phyloP scores from a whole-genome alignment of 371 early-diverging fungal genomes.

The Zychaea mexicana region DNA sequence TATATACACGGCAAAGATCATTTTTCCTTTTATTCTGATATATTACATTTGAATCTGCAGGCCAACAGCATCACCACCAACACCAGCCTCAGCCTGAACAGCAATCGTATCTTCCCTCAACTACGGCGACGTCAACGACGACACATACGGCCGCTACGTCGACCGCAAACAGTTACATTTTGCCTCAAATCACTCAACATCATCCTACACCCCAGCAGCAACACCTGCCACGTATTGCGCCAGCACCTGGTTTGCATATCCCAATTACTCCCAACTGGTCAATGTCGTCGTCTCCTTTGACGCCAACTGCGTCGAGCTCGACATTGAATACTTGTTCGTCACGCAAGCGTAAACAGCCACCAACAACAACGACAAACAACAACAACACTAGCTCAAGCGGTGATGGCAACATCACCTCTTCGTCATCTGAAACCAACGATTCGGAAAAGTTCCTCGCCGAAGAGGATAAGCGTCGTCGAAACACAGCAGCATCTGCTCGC shows the following conservation, averaged over 20 bases:
- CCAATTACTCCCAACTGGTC: neutral
- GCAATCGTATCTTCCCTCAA: neutral
- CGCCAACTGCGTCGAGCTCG: neutral
- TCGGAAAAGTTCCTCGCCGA: constrained; percentile 44
- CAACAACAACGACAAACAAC: constrained; percentile 5
- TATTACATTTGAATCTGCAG: neutral
- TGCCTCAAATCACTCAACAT: neutral
- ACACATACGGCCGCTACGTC: constrained; percentile 11
- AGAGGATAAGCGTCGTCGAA: constrained; percentile 90
- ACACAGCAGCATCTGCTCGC: constrained; percentile 94
- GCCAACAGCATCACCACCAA: constrained; percentile 6
- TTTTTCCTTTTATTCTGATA: neutral
- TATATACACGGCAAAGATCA: too few relatives aligned
- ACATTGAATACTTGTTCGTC: neutral
- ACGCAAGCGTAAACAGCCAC: constrained; percentile 13
- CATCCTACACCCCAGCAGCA: constrained; percentile 6
- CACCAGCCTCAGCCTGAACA: too few relatives aligned
- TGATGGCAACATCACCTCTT: too few relatives aligned
- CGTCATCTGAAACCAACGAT: constrained; percentile 9
- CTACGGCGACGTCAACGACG: constrained; percentile 12
- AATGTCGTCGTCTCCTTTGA: neutral
- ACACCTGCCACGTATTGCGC: constrained; percentile 38
- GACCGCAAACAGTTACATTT: neutral
- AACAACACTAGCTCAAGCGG: neutral
- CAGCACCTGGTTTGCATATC: constrained; percentile 23